Base-by-base conservation (phyloP, 257 asterid genomes). In the Marsdenia floribunda region DNA sequence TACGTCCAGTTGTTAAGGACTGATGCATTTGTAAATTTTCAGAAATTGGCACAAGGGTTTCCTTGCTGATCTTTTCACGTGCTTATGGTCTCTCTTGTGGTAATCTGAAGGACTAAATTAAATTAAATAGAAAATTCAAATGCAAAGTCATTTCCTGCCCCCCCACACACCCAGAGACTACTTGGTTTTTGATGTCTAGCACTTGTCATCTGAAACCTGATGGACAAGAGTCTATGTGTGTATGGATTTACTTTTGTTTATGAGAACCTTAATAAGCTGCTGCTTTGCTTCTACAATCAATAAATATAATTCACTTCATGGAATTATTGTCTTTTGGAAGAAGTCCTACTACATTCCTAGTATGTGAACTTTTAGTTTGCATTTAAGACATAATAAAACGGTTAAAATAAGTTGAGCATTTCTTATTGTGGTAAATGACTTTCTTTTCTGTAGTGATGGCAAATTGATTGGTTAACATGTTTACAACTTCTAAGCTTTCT, bases 121-220 rank as follows among this genome's bases (percentile, higher is more conserved):
- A 66, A 16, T 66, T 6, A 38, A 66, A 42, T 38, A 66, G 29
- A 26, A 38, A 38, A 12, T 16, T 38, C 50, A 63, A 35, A 63
- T 63, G 13, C 47, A 61, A 61, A 33, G 47, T 55, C 3, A 65
- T 44, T 66, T n/a, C n/a, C n/a, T n/a, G n/a, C n/a, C n/a, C n/a
- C n/a, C n/a, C n/a, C n/a, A n/a, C n/a, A n/a, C n/a, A n/a, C n/a
- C n/a, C 33, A 37, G 70, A 65, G 49, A 66, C 42, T 60, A 12
- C n/a, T 24, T 75, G 42, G 53, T 53, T 75, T 24, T 22, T 18
- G 21, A 59, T 75, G 44, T 63, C 53, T 35, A 66, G 54, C 29
- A 10, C 16, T 3, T 9, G 18, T 9, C 16, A 49, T 16, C 60
- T 4, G 29, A 55, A 53, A 53, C 24, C 59, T 53, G 9, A 53